Base-by-base conservation (phyloP, 2,329 filamentous ascomycete genomes). In the Hymenoscyphus salicellus region DNA sequence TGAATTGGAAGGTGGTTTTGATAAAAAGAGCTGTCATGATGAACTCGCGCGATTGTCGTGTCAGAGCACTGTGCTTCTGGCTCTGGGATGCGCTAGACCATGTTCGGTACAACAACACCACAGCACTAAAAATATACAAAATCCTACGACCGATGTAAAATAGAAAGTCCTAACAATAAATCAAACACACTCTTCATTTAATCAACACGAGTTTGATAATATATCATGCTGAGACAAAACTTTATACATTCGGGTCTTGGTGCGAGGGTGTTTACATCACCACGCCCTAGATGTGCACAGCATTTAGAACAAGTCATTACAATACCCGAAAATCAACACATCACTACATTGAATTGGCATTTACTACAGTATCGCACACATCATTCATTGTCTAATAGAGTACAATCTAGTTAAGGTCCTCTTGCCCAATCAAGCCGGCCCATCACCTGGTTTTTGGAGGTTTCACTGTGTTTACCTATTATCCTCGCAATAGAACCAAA, bases 371-470 rank as follows among this genome's bases (percentile, higher is more conserved):
- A 38, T 38, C 38, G 14, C 58, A 60, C 23, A 49, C 26, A 46
- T 60, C 58, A 23, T 49, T 14, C 41, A 60, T 60, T 60, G 20
- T 41, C 72, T 75, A 74, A 66, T 75, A 75, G 60, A 74, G 62
- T 75, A 75, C 71, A 74, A 68, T 74, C 72, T 74, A 74, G 66
- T 62, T 70, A 62, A 58, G 20, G 49, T 55, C 41, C n/a, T 23
- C 28, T 55, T n/a, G 46, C 46, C 57, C 33, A 59, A 23, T 59
- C 20, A 43, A 43, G 55, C 26, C 55, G 28, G 55, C 20, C 20
- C 11, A 52, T 23, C 46, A 52, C 46, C 46, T 23, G 20, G 10
- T 26, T 26, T 52, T 52, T 14, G 20, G 20, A 36, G 55, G 14
- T 59, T 26, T 43, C 57, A 26, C n/a, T 41, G 36, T 10, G 36